Evolutionary conservation across 768 basidiomycete species (phyloP).

Genomic region (Lepiota brunneoincarnata): DNA sequence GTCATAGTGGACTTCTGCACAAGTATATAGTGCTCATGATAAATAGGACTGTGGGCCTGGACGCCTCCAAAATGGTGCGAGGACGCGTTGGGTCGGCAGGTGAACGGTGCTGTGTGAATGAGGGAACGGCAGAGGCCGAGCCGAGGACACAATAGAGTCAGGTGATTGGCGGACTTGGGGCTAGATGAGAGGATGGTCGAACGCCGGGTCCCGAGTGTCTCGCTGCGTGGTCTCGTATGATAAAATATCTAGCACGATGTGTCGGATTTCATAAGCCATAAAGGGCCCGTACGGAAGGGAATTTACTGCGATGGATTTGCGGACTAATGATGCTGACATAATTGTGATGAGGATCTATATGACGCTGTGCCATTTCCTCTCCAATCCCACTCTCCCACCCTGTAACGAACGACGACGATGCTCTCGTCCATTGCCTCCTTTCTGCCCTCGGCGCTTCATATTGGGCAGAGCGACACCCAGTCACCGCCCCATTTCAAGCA

Average conservation of each 20-base stretch:
- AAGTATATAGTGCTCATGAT: too few species aligned
- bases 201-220: background rate
- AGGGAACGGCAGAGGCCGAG: background rate
- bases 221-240: too few species aligned
- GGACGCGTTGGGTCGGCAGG: too few species aligned
- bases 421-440: slow-evolving; percentile 51
- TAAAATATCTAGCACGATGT: too few species aligned
- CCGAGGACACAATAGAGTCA: background rate
- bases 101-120: background rate
- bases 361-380: slow-evolving; percentile 3
- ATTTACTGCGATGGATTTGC: background rate
- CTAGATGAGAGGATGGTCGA: background rate
- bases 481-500: slow-evolving; percentile 21
- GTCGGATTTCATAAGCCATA: background rate
- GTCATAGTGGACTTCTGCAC: too few species aligned
- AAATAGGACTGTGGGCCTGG: too few species aligned
- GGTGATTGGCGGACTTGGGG: background rate
- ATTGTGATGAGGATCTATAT: slow-evolving; percentile 10
- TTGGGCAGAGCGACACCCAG: slow-evolving; percentile 19
- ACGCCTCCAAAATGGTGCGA: too few species aligned
- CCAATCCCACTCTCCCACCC: slow-evolving; percentile 6
- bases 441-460: slow-evolving; percentile 46
- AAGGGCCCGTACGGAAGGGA: background rate
- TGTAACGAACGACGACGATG: slow-evolving; percentile 29
- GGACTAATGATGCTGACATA: slow-evolving; percentile 7